phyloP scores from a whole-genome alignment of 169 alveolate genomes.

The Theileria parva region DNA sequence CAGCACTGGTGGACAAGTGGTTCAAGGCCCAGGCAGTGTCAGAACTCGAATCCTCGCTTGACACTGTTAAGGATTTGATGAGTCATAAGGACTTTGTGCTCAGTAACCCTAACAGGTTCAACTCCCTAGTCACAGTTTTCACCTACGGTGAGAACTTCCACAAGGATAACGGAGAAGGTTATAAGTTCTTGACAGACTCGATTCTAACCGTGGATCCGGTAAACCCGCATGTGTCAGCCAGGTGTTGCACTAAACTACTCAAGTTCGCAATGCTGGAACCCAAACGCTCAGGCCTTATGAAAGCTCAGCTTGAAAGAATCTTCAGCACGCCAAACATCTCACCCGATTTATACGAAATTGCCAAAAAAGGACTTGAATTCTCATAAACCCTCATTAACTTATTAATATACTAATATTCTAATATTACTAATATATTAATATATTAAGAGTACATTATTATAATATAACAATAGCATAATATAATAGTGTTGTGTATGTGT shows the following conservation, averaged over 20 bases:
- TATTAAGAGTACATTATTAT: not conserved
- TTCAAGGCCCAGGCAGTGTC: conserved; percentile 72
- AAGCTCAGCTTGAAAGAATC: conserved; percentile 65
- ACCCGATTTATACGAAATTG: conserved; percentile 70
- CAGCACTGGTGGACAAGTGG: conserved; percentile 75
- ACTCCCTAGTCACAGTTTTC: conserved; percentile 77
- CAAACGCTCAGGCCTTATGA: conserved; percentile 67
- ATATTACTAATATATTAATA: not conserved
- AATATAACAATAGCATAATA: not conserved
- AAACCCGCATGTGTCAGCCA: conserved; percentile 79
- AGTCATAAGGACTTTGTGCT: conserved; percentile 66
- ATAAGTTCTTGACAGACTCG: conserved; percentile 79
- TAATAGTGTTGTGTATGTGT: not conserved
- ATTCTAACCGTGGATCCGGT: conserved; percentile 74
- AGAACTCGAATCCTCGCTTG: conserved; percentile 66
- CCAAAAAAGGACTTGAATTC: conserved; percentile 58
- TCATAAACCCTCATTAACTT: not conserved
- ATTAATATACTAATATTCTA: not conserved
- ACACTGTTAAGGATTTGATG: conserved; percentile 60
- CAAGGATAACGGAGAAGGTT: conserved; percentile 80
- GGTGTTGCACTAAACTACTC: conserved; percentile 65
- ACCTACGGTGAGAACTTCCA: conserved; percentile 77
- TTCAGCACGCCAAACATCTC: conserved; percentile 66
- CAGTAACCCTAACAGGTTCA: conserved; percentile 76
- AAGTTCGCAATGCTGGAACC: conserved; percentile 71